These are phyloP conservation scores for Cyanidium caldarium DNA, from an alignment of 23 red algal species.

Conservation along the genomic window DNA sequence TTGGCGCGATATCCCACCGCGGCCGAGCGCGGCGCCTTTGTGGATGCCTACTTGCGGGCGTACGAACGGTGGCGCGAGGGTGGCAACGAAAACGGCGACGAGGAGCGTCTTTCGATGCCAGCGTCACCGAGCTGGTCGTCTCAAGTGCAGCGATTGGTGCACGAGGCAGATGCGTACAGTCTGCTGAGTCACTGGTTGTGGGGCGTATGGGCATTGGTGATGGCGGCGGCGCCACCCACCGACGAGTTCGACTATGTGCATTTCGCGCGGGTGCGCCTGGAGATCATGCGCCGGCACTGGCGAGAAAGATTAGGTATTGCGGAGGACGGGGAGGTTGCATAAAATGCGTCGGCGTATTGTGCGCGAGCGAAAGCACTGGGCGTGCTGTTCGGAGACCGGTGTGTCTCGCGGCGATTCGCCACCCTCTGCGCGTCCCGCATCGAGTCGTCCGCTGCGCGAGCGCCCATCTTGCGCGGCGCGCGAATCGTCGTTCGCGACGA, in stretches of 20 bases:
- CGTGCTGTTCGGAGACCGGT: too few relatives aligned
- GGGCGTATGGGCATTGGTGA: not conserved
- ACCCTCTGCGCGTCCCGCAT: too few relatives aligned
- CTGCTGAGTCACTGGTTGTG: conserved; percentile 6
- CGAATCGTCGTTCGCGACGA: too few relatives aligned
- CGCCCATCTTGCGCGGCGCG: too few relatives aligned
- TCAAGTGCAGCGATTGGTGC: not conserved
- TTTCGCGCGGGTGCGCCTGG: not conserved
- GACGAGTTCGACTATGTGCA: not conserved
- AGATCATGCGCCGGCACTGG: not conserved
- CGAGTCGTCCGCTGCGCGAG: too few relatives aligned
- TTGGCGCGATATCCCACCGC: not conserved
- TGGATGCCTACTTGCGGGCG: not conserved
- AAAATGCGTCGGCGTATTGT: too few relatives aligned
- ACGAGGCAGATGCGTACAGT: not conserved
- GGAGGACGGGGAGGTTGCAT: too few relatives aligned
- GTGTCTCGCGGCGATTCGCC: too few relatives aligned
- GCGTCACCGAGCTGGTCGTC: too few relatives aligned
- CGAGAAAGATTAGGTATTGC: not conserved
- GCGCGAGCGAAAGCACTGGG: too few relatives aligned
- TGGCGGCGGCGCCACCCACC: not conserved
- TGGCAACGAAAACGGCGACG: too few relatives aligned
- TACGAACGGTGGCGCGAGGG: not conserved
- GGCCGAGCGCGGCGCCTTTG: not conserved
- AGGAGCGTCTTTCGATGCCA: too few relatives aligned